Percentiles rank a stretch among this genome's conserved stretches.
Conservation (phyloP, 768 basidiomycete species). For the Galerina sulciceps region DNA sequence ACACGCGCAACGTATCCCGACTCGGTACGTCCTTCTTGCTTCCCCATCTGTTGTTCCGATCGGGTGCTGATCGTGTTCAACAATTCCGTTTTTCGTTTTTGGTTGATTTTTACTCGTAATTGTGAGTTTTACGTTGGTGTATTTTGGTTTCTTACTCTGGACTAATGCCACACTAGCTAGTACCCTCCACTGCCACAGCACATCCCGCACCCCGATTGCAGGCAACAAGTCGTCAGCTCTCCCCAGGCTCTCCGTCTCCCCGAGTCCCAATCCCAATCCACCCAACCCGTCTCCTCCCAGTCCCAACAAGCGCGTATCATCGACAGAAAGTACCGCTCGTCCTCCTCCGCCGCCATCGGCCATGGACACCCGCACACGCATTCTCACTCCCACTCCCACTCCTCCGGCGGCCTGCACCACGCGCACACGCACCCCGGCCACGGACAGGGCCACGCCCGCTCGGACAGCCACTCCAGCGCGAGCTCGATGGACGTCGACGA, state of each 20-base stretch:
- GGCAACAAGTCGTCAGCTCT: too few species aligned
- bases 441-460: constrained; percentile 29
- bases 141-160: neutral
- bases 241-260: too few species aligned
- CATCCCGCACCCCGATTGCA: neutral
- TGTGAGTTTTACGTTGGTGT: neutral
- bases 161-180: neutral
- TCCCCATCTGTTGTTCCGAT: constrained; percentile 7
- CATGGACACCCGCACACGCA: neutral
- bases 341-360: neutral
- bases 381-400: neutral
- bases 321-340: constrained; percentile 21
- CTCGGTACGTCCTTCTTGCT: constrained; percentile 26
- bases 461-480: constrained; percentile 38
- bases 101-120: neutral
- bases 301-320: constrained; percentile 16
- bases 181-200: neutral
- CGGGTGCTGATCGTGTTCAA: neutral
- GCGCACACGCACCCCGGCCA: constrained; percentile 8
- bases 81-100: neutral
- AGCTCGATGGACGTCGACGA: constrained; percentile 48
- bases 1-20: constrained; percentile 32
- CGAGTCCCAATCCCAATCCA: neutral
- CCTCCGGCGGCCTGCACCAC: constrained; percentile 2
- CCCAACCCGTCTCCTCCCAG: constrained; percentile 1